Base-by-base conservation (phyloP, 2,329 filamentous ascomycete genomes). In the Epichloe sylvatica region DNA sequence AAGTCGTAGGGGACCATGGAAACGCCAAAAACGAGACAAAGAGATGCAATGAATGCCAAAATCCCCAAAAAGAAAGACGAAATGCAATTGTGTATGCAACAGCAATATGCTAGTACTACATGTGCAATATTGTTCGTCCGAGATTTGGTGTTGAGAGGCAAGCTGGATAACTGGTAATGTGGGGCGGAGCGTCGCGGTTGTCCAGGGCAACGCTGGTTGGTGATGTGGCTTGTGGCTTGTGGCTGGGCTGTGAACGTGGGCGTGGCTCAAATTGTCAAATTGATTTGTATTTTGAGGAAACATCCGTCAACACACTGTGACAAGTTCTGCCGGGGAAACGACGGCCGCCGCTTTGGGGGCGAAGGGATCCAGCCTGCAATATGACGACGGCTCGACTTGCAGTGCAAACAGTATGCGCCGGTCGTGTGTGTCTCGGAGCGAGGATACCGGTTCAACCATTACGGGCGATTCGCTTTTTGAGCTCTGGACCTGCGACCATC, bases 401-500 rank as follows among this genome's bases (percentile, higher is more conserved):
- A 8, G 2, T 25, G 3, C 33, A 37, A 36, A 33, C 40, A 42
- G 8, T 25, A 21, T 36, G 41, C 46, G 39, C 49, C 25, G 15
- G 23, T 15, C 50, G 47, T 39, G 17, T 37, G 12, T 30, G 38
- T 15, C 9, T 44, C 3, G 19, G 11, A 17, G 6, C 42, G 12
- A 17, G 21, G 25, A 37, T 35, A 19, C 37, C 37, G 6, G 17
- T 34, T 15, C 6, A 19, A 21, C 25, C 23, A 13, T 33, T 21
- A 11, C 12, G 36, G 33, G 43, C 37, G 38, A n/a, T 44, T 42
- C 64, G 66, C 21, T 55, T 57, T 46, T 60, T 63, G 39, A 70
- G 68, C 52, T 67, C 69, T 0, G 59, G 60, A 11, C 61, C 73
- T 9, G 76, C 73, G n/a, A 73, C 71, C 40, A 67, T 83, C 48